These are phyloP conservation scores for Ruellia speciosa DNA, from an alignment of 305 asterid genomes.

Conservation along the genomic window DNA sequence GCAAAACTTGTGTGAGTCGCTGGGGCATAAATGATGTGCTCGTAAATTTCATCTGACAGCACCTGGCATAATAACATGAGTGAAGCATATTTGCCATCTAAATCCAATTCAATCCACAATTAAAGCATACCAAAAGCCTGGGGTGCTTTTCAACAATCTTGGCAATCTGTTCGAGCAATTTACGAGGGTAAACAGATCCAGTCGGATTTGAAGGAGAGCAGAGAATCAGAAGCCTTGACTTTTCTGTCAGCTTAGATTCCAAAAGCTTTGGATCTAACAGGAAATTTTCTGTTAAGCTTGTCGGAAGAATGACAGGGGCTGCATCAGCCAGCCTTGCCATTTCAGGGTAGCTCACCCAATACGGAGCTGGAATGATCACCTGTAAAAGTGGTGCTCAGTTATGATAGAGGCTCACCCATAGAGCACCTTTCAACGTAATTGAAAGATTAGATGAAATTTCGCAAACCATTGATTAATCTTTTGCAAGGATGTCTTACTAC, in stretches of 20 bases:
- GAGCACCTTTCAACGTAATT: too few species aligned
- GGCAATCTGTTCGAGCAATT: slow-evolving; percentile 82
- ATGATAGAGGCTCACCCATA: background rate
- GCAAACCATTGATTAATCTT: too few species aligned
- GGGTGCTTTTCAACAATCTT: slow-evolving; percentile 78
- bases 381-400: slow-evolving; percentile 25
- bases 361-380: slow-evolving; percentile 98
- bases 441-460: too few species aligned
- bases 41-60: slow-evolving; percentile 88
- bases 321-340: slow-evolving; percentile 97
- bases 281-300: slow-evolving; percentile 68
- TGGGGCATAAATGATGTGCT: slow-evolving; percentile 86
- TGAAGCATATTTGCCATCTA: too few species aligned
- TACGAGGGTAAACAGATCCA: slow-evolving; percentile 83
- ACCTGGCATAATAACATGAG: slow-evolving; percentile 39
- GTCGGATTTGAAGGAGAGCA: slow-evolving; percentile 99
- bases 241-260: slow-evolving; percentile 65
- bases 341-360: slow-evolving; percentile 98
- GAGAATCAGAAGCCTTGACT: slow-evolving; percentile 79
- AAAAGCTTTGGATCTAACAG: slow-evolving; percentile 76
- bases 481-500: too few species aligned
- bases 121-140: slow-evolving; percentile 64
- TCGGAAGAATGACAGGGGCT: slow-evolving; percentile 70
- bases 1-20: slow-evolving; percentile 97
- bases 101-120: background rate